Conservation (phyloP, 1,284 basidiomycete species). For the Austropuccinia psidii region DNA sequence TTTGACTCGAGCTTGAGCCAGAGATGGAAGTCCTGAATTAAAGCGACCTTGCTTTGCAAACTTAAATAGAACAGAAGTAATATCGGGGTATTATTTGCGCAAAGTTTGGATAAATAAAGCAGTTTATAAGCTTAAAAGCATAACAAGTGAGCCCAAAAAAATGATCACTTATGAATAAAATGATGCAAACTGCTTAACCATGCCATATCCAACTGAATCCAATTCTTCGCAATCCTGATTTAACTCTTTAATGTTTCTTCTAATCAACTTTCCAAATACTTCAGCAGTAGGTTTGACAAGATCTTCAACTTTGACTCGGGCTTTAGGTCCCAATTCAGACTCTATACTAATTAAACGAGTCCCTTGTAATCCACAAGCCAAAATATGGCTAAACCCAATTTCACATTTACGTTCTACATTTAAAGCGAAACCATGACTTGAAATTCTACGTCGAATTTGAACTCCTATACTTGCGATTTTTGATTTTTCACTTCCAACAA, state of each 20-base stretch:
- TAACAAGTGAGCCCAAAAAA: no score
- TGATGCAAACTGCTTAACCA: no score
- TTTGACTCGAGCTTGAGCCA: no score
- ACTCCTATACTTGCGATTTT: constrained; percentile 95
- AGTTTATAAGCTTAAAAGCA: no score
- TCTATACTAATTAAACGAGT: constrained; percentile 60
- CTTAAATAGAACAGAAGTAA: no score
- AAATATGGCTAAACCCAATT: constrained; percentile 74
- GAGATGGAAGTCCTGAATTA: no score
- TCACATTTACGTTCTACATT: constrained; percentile 76
- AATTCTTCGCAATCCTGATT: constrained; percentile 38
- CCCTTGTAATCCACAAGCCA: constrained; percentile 86
- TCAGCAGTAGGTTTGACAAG: constrained; percentile 41
- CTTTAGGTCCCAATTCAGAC: neutral
- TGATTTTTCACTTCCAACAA: constrained; percentile 49
- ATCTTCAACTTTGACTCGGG: constrained; percentile 39
- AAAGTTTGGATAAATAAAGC: no score
- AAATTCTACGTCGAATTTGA: constrained; percentile 86
- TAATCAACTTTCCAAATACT: constrained; percentile 44
- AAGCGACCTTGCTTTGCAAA: no score
- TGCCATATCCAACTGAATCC: constrained; percentile 4
- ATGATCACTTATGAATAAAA: no score
- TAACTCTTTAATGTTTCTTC: constrained; percentile 46
- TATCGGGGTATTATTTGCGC: no score
- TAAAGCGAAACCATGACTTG: constrained; percentile 88